Percentiles rank a stretch among this genome's conserved stretches.
These are phyloP conservation scores for Laetiporus sulphureus DNA, from an alignment of 1,284 basidiomycete species.

Conservation along the genomic window DNA sequence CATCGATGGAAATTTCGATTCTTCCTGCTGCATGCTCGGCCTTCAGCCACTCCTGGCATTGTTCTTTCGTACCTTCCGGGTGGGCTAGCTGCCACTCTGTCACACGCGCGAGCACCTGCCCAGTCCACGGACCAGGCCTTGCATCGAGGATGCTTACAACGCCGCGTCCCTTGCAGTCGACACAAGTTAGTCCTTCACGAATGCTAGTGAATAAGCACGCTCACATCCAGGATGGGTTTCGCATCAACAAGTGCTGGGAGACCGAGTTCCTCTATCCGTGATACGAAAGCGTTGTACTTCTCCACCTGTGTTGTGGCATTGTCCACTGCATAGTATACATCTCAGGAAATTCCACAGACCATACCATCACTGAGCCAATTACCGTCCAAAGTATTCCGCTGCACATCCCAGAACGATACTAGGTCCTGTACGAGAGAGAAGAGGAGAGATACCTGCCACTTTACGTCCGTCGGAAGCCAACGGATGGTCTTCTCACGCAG, in stretches of 20 bases:
- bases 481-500: conserved; percentile 65
- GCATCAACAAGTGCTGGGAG: conserved; percentile 58
- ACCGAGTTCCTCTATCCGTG: conserved; percentile 54
- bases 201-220: conserved; percentile 23
- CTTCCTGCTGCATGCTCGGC: conserved; percentile 42
- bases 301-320: conserved; percentile 42
- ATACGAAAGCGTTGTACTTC: conserved; percentile 61
- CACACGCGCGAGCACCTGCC: conserved; percentile 55
- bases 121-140: conserved; percentile 66
- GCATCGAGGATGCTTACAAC: conserved; percentile 50
- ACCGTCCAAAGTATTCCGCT: conserved; percentile 44
- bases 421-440: conserved; percentile 75
- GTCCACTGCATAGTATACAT: conserved; percentile 6
- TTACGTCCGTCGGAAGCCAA: conserved; percentile 50
- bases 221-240: conserved; percentile 72
- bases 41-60: conserved; percentile 66
- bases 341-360: conserved; percentile 2
- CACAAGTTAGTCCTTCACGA: no score
- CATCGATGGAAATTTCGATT: conserved; percentile 27
- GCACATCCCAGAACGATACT: conserved; percentile 44
- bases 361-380: neutral
- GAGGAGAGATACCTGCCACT: conserved; percentile 68
- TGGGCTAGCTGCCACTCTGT: conserved; percentile 81
- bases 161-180: conserved; percentile 63
- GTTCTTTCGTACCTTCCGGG: conserved; percentile 56